Evolutionary conservation across 2,329 filamentous ascomycete species (phyloP).

Genomic region (Ceratocystis variospora): DNA sequence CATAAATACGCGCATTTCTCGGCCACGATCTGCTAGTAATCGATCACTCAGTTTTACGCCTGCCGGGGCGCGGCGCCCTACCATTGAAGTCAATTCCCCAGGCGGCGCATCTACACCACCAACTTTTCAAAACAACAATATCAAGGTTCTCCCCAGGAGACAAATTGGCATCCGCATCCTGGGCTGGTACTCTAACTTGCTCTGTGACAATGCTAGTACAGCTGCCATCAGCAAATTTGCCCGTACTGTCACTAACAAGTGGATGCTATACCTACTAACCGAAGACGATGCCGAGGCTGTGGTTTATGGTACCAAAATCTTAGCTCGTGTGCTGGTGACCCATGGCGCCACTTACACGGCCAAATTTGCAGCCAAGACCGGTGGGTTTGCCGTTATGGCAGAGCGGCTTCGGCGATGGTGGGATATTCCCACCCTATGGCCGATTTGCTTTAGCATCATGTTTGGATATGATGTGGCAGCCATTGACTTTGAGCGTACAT

Average conservation of each 20-base stretch:
- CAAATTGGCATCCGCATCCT: slow-evolving; percentile 64
- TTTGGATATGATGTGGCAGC: slow-evolving; percentile 71
- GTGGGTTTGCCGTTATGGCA: slow-evolving; percentile 77
- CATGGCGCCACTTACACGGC: slow-evolving; percentile 70
- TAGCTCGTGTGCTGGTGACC: slow-evolving; percentile 68
- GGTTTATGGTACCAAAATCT: slow-evolving; percentile 64
- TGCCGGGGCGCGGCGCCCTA: slow-evolving; percentile 3
- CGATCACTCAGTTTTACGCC: slow-evolving; percentile 28
- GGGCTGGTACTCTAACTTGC: slow-evolving; percentile 59
- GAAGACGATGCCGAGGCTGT: slow-evolving; percentile 77
- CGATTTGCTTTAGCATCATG: slow-evolving; percentile 72
- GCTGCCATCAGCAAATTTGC: slow-evolving; percentile 73
- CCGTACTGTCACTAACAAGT: slow-evolving; percentile 91
- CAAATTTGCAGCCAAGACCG: slow-evolving; percentile 72
- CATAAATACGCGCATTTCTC: not conserved
- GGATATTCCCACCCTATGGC: slow-evolving; percentile 74
- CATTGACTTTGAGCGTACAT: slow-evolving; percentile 56
- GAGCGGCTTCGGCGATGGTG: slow-evolving; percentile 75
- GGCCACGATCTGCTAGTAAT: slow-evolving; percentile 10
- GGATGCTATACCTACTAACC: slow-evolving; percentile 80
- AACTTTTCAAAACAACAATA: not conserved
- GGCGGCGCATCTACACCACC: not conserved
- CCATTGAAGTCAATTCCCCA: slow-evolving; percentile 14
- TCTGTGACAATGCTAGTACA: slow-evolving; percentile 59
- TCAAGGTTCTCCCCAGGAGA: slow-evolving; percentile 8